Base-by-base conservation (phyloP, 2,329 filamentous ascomycete species). In the Epichloe bromicola region DNA sequence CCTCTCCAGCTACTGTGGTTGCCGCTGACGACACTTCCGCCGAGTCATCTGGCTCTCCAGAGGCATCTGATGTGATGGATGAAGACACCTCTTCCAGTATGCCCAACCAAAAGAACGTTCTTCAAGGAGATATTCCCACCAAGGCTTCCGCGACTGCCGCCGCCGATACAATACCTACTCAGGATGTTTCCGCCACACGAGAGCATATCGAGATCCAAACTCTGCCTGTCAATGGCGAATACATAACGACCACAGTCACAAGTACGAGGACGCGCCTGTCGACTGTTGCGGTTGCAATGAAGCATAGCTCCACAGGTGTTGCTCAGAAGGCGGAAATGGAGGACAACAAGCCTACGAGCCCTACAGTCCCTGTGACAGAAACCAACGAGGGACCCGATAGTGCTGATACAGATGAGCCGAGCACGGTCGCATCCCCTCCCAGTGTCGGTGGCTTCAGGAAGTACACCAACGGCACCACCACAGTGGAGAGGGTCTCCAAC, bases 161-260 rank as follows among this genome's bases (percentile, higher is more conserved):
- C 30, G n/a, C 20, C 23, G 26, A n/a, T 19, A 3, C 30, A 17
- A 5, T 38, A 26, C n/a, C 43, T 12, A 43, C 36, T 5, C 15
- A 38, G 14, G 43, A 19, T 12, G 17, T 30, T 5, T 40, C 51
- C 4, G 42, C 19, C n/a, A 42, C 41, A 5, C 26, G 19, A 34
- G 36, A 48, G 10, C 15, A 6, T 15, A 8, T 49, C 37, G 34
- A 39, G 40, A 34, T 49, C 11, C 19, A 51, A 34, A 50, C 42
- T 12, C 30, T 42, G 4, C 26, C 51, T 11, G 17, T 59, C 19
- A 54, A 49, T 33, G 60, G 55, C 12, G 44, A 57, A 1, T 41
- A 54, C n/a, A 50, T 58, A 20, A 61, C 58, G 8, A 60, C 56
- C 7, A 55, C 56, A 7, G 46, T 55, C 6, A 63, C 56, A 3